These are phyloP conservation scores for Cercospora citrullina DNA, from an alignment of 2,329 filamentous ascomycete genomes.

Conservation along the genomic window DNA sequence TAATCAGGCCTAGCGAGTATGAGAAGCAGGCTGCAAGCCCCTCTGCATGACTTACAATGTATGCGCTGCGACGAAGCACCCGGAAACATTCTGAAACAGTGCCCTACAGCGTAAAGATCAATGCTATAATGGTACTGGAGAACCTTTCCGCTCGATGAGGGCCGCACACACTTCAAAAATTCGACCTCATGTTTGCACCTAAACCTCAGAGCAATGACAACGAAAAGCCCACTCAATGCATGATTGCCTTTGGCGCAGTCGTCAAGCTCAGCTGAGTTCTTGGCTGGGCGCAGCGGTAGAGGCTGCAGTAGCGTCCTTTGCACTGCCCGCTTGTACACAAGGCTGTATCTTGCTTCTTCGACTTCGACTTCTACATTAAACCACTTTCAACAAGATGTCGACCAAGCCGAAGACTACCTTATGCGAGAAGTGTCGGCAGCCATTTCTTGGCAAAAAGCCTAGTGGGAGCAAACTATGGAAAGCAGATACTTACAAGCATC, in stretches of 20 bases:
- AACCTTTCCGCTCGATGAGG: no score
- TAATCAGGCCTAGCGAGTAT: no score
- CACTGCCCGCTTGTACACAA: background rate
- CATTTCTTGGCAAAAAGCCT: background rate
- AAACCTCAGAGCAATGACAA: background rate
- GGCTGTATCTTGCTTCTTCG: background rate
- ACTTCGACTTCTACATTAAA: background rate
- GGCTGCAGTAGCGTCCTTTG: background rate
- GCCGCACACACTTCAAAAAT: no score
- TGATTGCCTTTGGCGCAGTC: background rate
- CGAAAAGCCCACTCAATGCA: fast-evolving
- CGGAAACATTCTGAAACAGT: no score
- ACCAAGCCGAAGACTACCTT: background rate
- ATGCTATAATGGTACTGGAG: no score
- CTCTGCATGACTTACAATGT: no score
- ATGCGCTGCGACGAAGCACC: no score
- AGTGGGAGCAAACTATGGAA: no score
- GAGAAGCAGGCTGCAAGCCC: no score
- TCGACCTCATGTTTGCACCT: background rate
- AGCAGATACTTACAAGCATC: background rate
- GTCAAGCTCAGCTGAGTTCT: background rate
- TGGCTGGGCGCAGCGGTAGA: background rate
- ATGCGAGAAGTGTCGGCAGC: background rate
- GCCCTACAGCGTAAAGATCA: no score
- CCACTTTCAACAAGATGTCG: background rate